Base-by-base conservation (phyloP, 2,329 filamentous ascomycete genomes). In the Verticillium longisporum region DNA sequence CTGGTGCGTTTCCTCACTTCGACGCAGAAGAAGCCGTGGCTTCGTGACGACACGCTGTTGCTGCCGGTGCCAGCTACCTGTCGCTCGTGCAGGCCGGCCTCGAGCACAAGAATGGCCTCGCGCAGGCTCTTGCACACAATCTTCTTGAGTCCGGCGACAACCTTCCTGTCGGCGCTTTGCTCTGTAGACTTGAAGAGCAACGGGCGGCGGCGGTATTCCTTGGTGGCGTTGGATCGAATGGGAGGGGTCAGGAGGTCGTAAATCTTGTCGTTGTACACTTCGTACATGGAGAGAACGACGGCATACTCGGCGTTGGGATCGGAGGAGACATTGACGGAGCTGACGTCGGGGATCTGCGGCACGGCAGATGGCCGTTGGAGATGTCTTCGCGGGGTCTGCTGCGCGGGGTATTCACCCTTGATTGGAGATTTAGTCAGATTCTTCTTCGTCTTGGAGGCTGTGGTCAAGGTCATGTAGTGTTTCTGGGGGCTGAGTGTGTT, bases 241-340 rank as follows among this genome's bases (percentile, higher is more conserved):
- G 84, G 82, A 0, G 85, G 84, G 0, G 89, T 90, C 1, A 99
- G 80, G 0, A 99, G 85, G 69, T 99, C 95, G 72, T 96, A 98
- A 66, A 99, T 98, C 38, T 93, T 88, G 75, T 99, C 94, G 71
- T 99, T 99, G 78, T 99, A 97, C 1, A 99, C 94, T 74, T 99
- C 95, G 74, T 98, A 98, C 93, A 99, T 99, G 60, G 92, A 97
- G 26, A 99, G 83, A 11, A 99, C 79, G 60, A 99, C 87, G 4
- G 90, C 89, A 68, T 97, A 97, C 67, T 97, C 91, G 60, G 88
- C 85, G 21, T 83, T 83, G 1, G 81, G 79, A 64, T 93, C 89
- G 56, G 86, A 79, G 0, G 85, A 81, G 0, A 96, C 80, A 4
- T 82, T 78, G 54, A 96, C 79, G 58, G 87, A 81, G 73, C 87